Conservation (phyloP, 2,329 filamentous ascomycete species). For the Boeremia exigua region DNA sequence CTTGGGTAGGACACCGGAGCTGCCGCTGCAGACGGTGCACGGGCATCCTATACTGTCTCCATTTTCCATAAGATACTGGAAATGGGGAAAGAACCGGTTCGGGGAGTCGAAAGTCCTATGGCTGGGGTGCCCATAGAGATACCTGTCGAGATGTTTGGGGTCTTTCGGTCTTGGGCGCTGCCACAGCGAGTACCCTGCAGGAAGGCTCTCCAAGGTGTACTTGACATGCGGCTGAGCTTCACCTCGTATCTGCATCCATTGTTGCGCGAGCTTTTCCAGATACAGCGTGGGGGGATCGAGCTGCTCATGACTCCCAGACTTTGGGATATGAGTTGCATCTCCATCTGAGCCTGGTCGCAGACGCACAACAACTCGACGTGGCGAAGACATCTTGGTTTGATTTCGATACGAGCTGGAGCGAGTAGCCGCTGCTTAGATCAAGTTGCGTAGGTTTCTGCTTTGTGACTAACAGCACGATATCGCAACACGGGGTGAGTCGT, state of each 20-base stretch:
- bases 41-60: conserved; percentile 52
- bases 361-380: conserved; percentile 27
- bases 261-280: conserved; percentile 54
- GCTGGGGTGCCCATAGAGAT: conserved; percentile 63
- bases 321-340: conserved; percentile 39
- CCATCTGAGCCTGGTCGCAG: conserved; percentile 43
- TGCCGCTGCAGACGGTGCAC: conserved; percentile 57
- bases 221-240: conserved; percentile 44
- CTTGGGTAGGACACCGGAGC: conserved; percentile 25
- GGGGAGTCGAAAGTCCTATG: conserved; percentile 60
- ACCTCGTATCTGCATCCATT: conserved; percentile 56
- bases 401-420: background rate
- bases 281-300: conserved; percentile 53
- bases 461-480: background rate
- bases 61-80: conserved; percentile 61
- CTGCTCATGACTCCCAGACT: conserved; percentile 31
- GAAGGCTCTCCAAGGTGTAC: conserved; percentile 61
- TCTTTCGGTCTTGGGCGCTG: conserved; percentile 55
- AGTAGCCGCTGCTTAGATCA: background rate
- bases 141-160: conserved; percentile 57
- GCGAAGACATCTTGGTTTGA: background rate
- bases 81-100: conserved; percentile 63
- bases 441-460: background rate
- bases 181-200: conserved; percentile 61
- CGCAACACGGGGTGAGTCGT: background rate